Conservation (phyloP, 2,329 filamentous ascomycete species). For the Fusarium chuoi region DNA sequence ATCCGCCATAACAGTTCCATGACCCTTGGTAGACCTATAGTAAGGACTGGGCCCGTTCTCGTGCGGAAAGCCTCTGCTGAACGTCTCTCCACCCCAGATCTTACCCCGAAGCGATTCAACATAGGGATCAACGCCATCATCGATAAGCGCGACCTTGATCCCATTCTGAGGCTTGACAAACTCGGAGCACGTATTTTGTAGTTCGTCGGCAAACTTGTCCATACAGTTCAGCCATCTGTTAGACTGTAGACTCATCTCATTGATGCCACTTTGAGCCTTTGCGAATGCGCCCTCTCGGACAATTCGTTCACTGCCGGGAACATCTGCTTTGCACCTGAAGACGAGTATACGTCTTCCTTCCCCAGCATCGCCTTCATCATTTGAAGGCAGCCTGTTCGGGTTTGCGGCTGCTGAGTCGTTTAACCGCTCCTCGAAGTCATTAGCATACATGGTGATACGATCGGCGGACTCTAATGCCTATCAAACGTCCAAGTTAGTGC, state of each 20-base stretch:
- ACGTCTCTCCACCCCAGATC: not conserved
- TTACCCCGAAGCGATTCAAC: not conserved
- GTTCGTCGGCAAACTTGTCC: not conserved
- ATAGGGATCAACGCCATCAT: not conserved
- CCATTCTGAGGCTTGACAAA: not conserved
- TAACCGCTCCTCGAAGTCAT: not conserved
- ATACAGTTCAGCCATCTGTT: conserved; percentile 7
- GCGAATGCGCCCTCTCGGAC: not conserved
- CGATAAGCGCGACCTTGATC: not conserved
- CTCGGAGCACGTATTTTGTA: not conserved
- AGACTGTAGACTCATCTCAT: not conserved
- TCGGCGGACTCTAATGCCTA: not conserved
- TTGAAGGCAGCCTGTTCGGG: rapidly evolving
- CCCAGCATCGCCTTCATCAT: not conserved
- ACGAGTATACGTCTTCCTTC: not conserved
- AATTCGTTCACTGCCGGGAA: not conserved
- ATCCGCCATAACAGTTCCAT: not conserved
- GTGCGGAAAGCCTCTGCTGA: not conserved
- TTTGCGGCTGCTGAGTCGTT: not conserved
- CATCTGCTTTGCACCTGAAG: not conserved
- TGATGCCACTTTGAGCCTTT: conserved; percentile 1
- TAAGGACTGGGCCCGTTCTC: not conserved
- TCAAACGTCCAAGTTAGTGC: not conserved
- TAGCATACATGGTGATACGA: not conserved
- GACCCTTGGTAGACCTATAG: not conserved